These are phyloP conservation scores for Tagetes patula DNA, from an alignment of 129 eudicot species.

Conservation along the genomic window DNA sequence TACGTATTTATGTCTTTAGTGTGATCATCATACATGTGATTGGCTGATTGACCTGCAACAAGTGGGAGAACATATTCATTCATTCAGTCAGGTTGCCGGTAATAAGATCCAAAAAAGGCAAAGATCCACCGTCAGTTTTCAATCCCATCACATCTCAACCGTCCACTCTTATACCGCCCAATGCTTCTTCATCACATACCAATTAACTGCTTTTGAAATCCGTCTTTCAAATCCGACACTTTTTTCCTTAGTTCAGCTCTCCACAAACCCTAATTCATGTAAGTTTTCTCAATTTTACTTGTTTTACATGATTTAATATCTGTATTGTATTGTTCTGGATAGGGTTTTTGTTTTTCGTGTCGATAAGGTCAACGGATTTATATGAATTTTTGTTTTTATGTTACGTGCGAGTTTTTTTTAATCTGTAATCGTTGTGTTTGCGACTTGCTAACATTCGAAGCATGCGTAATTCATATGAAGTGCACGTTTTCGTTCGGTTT, in stretches of 20 bases:
- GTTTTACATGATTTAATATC: not conserved
- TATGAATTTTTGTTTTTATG: not conserved
- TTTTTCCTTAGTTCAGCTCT: too few relatives aligned
- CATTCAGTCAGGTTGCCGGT: slow-evolving; percentile 18
- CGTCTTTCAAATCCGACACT: slow-evolving; percentile 44
- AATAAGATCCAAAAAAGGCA: not conserved
- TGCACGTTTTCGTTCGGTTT: not conserved
- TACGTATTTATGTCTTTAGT: too few relatives aligned
- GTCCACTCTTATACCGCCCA: slow-evolving; percentile 31
- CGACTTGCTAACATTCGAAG: not conserved
- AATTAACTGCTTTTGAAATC: slow-evolving; percentile 35
- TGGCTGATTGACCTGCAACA: too few relatives aligned
- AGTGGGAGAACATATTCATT: not conserved
- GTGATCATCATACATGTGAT: too few relatives aligned
- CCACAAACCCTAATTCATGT: slow-evolving; percentile 33
- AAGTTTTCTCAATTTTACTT: slow-evolving; percentile 21
- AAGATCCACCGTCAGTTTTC: slow-evolving; percentile 26
- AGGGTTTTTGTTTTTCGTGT: slow-evolving; percentile 35
- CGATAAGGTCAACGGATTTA: slow-evolving; percentile 18
- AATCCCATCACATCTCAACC: slow-evolving; percentile 27
- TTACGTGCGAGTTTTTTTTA: slow-evolving; percentile 4
- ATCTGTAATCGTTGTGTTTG: slow-evolving; percentile 7
- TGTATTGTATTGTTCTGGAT: slow-evolving; percentile 14
- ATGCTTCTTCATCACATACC: slow-evolving; percentile 13
- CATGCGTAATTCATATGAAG: slow-evolving; percentile 7